A percentile compares a stretch with the other conserved stretches of the same genome.
Evolutionary conservation across 495 filamentous ascomycete species (phyloP).

Genomic region (Pseudevernia furfuracea): DNA sequence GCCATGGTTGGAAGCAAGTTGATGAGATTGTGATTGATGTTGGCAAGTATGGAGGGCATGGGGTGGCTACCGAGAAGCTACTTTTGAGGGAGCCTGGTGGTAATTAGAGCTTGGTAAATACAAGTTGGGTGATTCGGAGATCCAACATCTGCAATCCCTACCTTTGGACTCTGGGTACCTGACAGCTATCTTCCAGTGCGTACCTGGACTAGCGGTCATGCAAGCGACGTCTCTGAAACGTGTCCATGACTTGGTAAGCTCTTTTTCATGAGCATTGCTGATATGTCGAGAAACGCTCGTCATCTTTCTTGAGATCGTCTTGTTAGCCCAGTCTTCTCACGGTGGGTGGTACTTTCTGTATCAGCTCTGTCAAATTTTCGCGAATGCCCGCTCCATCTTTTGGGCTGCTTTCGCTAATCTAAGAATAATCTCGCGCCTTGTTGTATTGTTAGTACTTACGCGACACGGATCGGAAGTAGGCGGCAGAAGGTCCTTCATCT

Average conservation of each 20-base stretch:
- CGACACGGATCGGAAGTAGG: background rate
- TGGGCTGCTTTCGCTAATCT: too few species aligned
- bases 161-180: background rate
- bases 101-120: background rate
- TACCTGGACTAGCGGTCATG: background rate
- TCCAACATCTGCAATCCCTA: background rate
- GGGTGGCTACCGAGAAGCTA: background rate
- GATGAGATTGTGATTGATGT: slow-evolving; percentile 35
- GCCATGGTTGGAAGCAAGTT: slow-evolving; percentile 43
- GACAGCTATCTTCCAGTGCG: background rate
- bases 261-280: background rate
- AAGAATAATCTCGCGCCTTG: background rate
- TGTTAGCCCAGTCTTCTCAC: background rate
- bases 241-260: background rate
- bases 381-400: background rate
- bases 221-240: background rate
- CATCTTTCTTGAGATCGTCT: background rate
- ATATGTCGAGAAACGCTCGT: background rate
- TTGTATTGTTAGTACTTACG: background rate
- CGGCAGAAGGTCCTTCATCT: background rate
- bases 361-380: background rate
- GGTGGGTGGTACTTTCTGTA: background rate
- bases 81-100: slow-evolving; percentile 6
- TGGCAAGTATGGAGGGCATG: slow-evolving; percentile 26
- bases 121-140: background rate